Conservation (phyloP, 805 yeast genomes). For the Pichia sporocuriosa region DNA sequence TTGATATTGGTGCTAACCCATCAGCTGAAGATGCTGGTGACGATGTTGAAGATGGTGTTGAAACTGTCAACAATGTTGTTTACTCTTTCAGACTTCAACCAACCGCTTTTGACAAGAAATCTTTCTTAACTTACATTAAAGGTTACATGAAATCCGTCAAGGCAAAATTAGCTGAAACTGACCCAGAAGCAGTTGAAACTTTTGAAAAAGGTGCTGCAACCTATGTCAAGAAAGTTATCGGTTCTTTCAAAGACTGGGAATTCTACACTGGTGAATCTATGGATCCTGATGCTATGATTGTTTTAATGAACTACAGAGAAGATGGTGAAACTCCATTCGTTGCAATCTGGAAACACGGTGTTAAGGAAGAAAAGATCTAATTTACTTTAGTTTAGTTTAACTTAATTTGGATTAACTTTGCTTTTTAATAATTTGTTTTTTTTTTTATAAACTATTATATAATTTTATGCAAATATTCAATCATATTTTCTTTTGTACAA, state of each 20-base stretch:
- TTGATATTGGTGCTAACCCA: conserved; percentile 99
- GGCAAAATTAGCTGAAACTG: conserved; percentile 79
- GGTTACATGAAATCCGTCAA: conserved; percentile 97
- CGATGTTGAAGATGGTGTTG: conserved; percentile 74
- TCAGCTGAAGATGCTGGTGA: conserved; percentile 94
- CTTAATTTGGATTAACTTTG: no score
- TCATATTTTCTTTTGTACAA: conserved; percentile 46
- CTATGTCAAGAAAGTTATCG: conserved; percentile 93
- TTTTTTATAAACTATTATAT: conserved; percentile 1
- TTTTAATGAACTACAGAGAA: conserved; percentile 98
- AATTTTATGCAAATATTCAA: conserved; percentile 32
- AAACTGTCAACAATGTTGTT: conserved; percentile 95
- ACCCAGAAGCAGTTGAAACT: conserved; percentile 79
- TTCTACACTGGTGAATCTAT: conserved; percentile 99
- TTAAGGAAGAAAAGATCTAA: conserved; percentile 83
- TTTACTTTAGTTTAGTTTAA: no score
- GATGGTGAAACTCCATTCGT: conserved; percentile 98
- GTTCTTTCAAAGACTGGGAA: conserved; percentile 98
- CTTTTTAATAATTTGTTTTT: not conserved
- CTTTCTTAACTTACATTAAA: conserved; percentile 93
- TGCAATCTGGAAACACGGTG: conserved; percentile 99
- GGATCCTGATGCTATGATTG: conserved; percentile 99
- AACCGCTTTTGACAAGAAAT: conserved; percentile 96
- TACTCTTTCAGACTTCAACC: conserved; percentile 97
- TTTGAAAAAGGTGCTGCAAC: conserved; percentile 97